Base-by-base conservation (phyloP, 306 rosid species). In the Boehmeria nivea region DNA sequence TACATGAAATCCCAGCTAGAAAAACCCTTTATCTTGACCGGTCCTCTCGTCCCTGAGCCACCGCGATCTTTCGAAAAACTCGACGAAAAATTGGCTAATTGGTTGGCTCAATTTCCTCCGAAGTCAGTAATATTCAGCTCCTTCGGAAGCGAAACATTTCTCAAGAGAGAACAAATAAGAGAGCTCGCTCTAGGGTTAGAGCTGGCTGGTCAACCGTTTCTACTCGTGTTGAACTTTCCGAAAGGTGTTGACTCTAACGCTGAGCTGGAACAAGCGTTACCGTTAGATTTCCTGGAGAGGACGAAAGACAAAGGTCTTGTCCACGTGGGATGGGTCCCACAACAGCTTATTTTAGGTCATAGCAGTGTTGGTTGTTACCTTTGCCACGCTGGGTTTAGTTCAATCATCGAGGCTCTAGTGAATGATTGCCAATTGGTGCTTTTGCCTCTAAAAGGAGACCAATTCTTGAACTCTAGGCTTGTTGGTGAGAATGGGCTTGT, bases 131-230 rank as follows among this genome's bases (percentile, higher is more conserved):
- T 66, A 4, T 63, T 76, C 17, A 72, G 82, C 64, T 76, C 86
- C 6, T 80, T 80, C 59, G 86, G 86, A 0, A 80, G 86, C 47
- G 86, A 80, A n/a, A 62, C 83, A 1, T 80, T 73, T 67, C 68
- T 80, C 12, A 51, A 8, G 33, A 61, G 64, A 25, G 73, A 69
- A 1, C 79, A 76, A n/a, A 76, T 76, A 34, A 59, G 52, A 8
- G 86, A 80, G 49, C 47, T 80, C 1, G 61, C 80, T 17, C 42
- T 24, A 2, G 86, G 86, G 22, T 43, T 80, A 3, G 86, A 76
- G 51, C 75, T 57, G 27, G 70, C 60, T 2, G 68, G 65, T 22
- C 65, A 68, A 23, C 83, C 86, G 14, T 80, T 80, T 64, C 57
- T 73, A 23, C 44, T 76, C 60, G 80, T 51, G 11, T 20, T 80